phyloP scores from a whole-genome alignment of 441 rosid species.

The Erodium trifolium region DNA sequence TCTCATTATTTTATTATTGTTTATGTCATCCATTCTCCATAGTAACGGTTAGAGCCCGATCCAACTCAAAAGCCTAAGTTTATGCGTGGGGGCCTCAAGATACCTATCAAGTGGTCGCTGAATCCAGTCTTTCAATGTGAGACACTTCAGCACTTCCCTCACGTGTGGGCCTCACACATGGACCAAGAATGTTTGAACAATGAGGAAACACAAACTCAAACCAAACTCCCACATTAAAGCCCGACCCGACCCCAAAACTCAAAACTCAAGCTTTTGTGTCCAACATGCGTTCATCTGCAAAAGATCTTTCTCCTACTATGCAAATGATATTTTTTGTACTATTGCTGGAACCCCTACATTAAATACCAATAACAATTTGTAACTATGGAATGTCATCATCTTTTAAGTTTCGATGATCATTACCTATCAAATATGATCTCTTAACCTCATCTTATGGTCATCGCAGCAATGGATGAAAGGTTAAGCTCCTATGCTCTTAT shows the following conservation, averaged over 20 bases:
- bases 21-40: neutral
- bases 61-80: too few relatives aligned
- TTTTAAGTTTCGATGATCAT: neutral
- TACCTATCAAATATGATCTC: constrained; percentile 5
- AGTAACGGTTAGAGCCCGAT: too few relatives aligned
- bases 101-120: too few relatives aligned
- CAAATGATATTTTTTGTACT: neutral
- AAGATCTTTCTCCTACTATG: neutral
- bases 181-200: too few relatives aligned
- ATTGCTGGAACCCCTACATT: neutral
- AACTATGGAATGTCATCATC: neutral
- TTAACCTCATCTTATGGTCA: constrained; percentile 17
- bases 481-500: constrained; percentile 92
- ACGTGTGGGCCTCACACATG: too few relatives aligned
- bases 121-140: too few relatives aligned
- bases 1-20: neutral
- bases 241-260: too few relatives aligned
- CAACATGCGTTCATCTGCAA: neutral
- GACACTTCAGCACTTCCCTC: too few relatives aligned
- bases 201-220: too few relatives aligned
- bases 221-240: too few relatives aligned
- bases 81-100: too few relatives aligned
- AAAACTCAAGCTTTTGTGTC: neutral
- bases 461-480: constrained; percentile 95
- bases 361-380: neutral